A percentile compares a stretch with the other conserved stretches of the same genome.
Evolutionary conservation across 2,329 filamentous ascomycete species (phyloP).

Genomic region (Amylocarpus encephaloides): DNA sequence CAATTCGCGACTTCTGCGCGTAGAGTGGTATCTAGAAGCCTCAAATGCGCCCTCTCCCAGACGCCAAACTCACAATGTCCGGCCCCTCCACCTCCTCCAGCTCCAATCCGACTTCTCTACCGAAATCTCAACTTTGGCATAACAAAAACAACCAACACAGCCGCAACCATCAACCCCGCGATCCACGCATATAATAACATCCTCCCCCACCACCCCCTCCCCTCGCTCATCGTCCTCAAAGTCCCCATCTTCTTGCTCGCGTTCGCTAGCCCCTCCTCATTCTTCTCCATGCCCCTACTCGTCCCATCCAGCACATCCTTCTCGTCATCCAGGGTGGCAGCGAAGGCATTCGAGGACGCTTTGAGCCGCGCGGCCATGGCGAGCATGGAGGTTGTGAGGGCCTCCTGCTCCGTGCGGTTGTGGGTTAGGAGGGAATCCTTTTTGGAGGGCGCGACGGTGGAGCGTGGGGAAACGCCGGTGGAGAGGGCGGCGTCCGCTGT

Average conservation of each 20-base stretch:
- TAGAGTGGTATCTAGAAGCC: no score
- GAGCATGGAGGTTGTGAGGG: conserved; percentile 74
- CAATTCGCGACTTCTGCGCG: no score
- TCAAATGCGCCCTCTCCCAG: no score
- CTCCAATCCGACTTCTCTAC: background rate
- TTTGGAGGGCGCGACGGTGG: conserved; percentile 38
- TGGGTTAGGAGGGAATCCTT: conserved; percentile 66
- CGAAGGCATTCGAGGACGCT: conserved; percentile 65
- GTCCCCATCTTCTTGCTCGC: conserved; percentile 72
- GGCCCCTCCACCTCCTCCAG: background rate
- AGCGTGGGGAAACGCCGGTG: conserved; percentile 24
- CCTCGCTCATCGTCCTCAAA: conserved; percentile 75
- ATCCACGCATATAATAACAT: conserved; percentile 82
- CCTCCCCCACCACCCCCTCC: conserved; percentile 78
- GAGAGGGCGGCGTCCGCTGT: conserved; percentile 15
- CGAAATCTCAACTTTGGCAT: conserved; percentile 83
- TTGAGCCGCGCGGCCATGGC: conserved; percentile 74
- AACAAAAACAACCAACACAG: conserved; percentile 75
- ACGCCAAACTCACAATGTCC: background rate
- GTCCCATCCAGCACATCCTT: conserved; percentile 68
- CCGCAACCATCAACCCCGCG: conserved; percentile 70
- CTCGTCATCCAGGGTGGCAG: conserved; percentile 61
- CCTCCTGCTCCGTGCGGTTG: conserved; percentile 76
- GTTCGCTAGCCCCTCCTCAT: conserved; percentile 66
- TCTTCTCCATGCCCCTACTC: conserved; percentile 69